Evolutionary conservation across 306 rosid species (phyloP), one percentile per base, ranked within the genome.

Genomic region (Glycine latifolia): DNA sequence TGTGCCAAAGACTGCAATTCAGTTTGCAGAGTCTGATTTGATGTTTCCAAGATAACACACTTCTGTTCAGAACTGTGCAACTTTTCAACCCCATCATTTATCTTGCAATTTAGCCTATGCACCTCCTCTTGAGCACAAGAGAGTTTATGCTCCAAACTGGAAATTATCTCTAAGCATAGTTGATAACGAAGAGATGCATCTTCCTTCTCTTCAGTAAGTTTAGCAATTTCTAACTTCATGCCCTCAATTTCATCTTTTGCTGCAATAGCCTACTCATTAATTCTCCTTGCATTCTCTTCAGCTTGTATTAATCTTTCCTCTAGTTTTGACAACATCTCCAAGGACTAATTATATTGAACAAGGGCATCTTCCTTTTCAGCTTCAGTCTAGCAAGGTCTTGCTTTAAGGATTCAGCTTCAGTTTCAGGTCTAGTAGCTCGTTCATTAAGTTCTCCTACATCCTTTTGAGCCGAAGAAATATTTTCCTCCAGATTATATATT

Each of bases 1-100:
- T 87, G 91, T 76, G 85, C 85, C 80, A 88, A 85, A 67, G 93
- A 85, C 46, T 93, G 90, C 85, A 95, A 75, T 89, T 95, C 98
- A 3, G 88, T 90, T 75, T 89, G 96, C 68, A 93, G 85, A 82
- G 86, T 79, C 72, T 90, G 87, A 84, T 95, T 95, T 43, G 94
- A 88, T 71, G 88, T 89, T 85, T 87, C 91, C 86, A 96, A 85
- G 73, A 85, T 83, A 85, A 84, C 79, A 84, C 92, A 86, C 77
- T 65, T 90, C 67, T 89, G 91, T 81, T 96, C 97, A 6, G 91
- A 91, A 76, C 86, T 87, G 84, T 87, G 86, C 35, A 96, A 81
- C 90, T 83, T 91, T 14, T 84, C 88, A 76, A 80, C 80, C 59
- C 87, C 96, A 31, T 87, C 88, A 43, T 79, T 86, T 83, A 92